Conservation (phyloP, 2,329 filamentous ascomycete species). For the Mollisia scopiformis region DNA sequence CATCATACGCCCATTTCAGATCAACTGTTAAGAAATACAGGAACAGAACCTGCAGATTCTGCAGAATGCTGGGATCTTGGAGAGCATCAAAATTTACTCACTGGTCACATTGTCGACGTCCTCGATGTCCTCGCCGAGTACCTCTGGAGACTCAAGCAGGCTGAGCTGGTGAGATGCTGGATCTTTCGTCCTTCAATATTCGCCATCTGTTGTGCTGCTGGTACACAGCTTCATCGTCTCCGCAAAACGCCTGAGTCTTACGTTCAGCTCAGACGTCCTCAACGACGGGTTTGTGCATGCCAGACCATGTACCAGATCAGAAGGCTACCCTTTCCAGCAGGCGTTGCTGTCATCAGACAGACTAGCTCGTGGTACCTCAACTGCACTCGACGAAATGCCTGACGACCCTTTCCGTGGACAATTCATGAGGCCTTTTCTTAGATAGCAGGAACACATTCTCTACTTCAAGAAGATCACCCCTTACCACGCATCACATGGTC, state of each 20-base stretch:
- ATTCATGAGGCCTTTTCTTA: neutral
- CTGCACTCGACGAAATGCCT: neutral
- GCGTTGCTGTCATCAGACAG: constrained; percentile 10
- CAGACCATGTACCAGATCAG: constrained; percentile 10
- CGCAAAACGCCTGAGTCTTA: neutral
- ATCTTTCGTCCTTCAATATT: neutral
- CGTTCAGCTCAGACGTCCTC: constrained; percentile 8
- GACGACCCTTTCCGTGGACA: neutral
- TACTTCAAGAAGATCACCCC: neutral
- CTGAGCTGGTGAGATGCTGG: neutral
- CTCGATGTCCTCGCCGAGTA: too few species aligned
- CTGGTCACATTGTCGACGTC: neutral
- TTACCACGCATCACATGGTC: neutral
- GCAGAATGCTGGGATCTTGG: neutral
- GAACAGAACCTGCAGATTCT: neutral
- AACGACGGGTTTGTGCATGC: constrained; percentile 14
- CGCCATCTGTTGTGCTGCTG: neutral
- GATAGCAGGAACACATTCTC: neutral
- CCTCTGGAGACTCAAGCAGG: neutral
- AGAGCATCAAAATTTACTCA: neutral
- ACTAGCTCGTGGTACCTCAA: neutral
- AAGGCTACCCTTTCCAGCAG: neutral
- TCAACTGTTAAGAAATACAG: too few species aligned
- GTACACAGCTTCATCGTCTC: constrained; percentile 8
- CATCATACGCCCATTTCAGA: too few species aligned